These are phyloP conservation scores for Cicer judaicum DNA, from an alignment of 306 rosid species.

Conservation along the genomic window DNA sequence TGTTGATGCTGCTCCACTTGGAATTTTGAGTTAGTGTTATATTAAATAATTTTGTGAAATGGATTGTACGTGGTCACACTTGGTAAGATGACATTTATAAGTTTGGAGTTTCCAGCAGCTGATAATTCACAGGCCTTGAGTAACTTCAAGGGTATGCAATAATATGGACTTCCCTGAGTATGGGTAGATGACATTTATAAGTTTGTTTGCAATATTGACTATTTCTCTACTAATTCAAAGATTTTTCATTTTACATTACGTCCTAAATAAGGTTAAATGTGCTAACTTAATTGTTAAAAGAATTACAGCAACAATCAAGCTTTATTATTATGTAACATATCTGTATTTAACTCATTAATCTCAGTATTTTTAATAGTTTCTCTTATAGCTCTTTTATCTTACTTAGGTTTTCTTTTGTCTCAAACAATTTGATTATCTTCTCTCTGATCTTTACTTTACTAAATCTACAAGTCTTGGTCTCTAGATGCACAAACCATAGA, in stretches of 20 bases:
- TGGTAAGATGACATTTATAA: too few species aligned
- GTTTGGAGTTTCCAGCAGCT: not conserved
- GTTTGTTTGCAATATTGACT: not conserved
- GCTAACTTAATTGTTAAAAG: too few species aligned
- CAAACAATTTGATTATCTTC: too few species aligned
- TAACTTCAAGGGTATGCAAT: slow-evolving; percentile 1
- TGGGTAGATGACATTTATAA: not conserved
- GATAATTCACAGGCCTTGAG: not conserved
- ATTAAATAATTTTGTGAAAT: not conserved
- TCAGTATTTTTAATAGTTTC: too few species aligned
- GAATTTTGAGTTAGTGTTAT: not conserved
- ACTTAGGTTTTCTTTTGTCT: too few species aligned
- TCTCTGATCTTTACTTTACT: too few species aligned
- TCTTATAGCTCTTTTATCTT: too few species aligned
- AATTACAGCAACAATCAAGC: too few species aligned
- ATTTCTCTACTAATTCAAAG: not conserved
- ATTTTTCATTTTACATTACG: not conserved
- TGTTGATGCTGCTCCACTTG: not conserved
- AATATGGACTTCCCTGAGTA: not conserved
- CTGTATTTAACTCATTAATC: too few species aligned
- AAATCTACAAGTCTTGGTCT: too few species aligned
- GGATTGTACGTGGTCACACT: not conserved
- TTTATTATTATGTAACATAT: too few species aligned
- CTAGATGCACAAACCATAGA: too few species aligned
- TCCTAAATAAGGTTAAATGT: not conserved